phyloP scores from a whole-genome alignment of 352 stramenopile species.

The Globisporangium yorkense region DNA sequence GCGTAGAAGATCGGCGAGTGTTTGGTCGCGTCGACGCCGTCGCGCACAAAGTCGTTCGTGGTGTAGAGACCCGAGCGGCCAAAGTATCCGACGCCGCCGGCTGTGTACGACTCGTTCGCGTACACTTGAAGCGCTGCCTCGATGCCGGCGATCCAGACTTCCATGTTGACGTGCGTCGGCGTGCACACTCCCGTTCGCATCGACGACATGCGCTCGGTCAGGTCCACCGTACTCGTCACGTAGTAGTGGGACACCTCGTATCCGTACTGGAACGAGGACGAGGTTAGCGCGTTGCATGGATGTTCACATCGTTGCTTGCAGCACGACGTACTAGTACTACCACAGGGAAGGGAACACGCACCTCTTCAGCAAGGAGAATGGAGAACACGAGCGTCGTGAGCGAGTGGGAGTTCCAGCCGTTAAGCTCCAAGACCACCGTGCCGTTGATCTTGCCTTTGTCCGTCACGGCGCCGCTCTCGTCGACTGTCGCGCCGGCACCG shows the following conservation, averaged over 20 bases:
- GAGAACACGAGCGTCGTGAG: conserved; percentile 30
- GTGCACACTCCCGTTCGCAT: conserved; percentile 26
- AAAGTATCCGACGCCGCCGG: conserved; percentile 31
- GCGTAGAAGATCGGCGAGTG: conserved; percentile 19
- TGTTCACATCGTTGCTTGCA: no score
- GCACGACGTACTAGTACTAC: not conserved
- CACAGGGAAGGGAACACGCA: not conserved
- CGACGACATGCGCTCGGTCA: conserved; percentile 28
- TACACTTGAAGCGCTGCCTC: conserved; percentile 22
- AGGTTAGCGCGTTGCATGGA: not conserved
- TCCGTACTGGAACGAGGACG: conserved; percentile 6
- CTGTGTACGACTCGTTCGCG: conserved; percentile 37
- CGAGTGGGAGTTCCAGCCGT: conserved; percentile 36
- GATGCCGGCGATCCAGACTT: conserved; percentile 35
- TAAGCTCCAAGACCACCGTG: conserved; percentile 26
- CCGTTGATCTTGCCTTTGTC: conserved; percentile 15
- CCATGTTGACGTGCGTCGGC: conserved; percentile 49
- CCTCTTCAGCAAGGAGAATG: conserved; percentile 15
- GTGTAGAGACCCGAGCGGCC: conserved; percentile 47
- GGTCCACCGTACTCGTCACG: not conserved
- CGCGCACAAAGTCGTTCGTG: conserved; percentile 22
- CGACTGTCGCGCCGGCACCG: not conserved
- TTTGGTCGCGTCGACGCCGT: conserved; percentile 7
- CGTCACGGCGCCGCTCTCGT: not conserved
- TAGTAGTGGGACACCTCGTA: conserved; percentile 19